Evolutionary conservation across 345 rosid species (phyloP).

Genomic region (Durio zibethinus): DNA sequence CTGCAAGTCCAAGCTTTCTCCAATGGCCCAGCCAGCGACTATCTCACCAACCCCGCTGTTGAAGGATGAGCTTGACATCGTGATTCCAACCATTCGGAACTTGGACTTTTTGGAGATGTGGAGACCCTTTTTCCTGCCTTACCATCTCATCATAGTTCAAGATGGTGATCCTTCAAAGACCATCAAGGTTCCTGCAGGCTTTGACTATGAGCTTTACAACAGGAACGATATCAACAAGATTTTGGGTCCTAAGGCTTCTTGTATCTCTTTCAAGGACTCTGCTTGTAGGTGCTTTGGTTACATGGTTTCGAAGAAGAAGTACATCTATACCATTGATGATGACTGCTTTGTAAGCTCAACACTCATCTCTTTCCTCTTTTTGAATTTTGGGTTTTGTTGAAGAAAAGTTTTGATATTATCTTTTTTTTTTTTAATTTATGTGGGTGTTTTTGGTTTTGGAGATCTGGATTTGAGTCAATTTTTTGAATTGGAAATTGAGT

Average conservation of each 20-base stretch:
- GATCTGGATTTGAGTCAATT: slow-evolving; percentile 9
- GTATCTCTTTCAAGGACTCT: slow-evolving; percentile 71
- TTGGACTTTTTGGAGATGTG: slow-evolving; percentile 79
- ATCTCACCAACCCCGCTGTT: slow-evolving; percentile 44
- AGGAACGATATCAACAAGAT: slow-evolving; percentile 75
- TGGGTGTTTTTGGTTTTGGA: not conserved
- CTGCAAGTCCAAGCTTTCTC: slow-evolving; percentile 1
- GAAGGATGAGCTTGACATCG: slow-evolving; percentile 76
- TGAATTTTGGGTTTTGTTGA: not conserved
- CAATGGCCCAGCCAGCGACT: slow-evolving; percentile 32
- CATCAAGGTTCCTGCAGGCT: slow-evolving; percentile 71
- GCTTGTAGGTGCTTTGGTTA: slow-evolving; percentile 77
- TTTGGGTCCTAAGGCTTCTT: slow-evolving; percentile 73
- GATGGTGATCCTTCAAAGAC: slow-evolving; percentile 75
- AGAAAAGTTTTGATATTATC: not conserved
- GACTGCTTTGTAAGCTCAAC: slow-evolving; percentile 76
- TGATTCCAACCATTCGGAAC: slow-evolving; percentile 77
- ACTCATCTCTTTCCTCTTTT: not conserved
- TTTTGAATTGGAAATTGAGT: not conserved
- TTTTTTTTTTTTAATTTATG: not conserved
- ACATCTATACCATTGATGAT: slow-evolving; percentile 81
- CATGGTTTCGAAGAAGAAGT: slow-evolving; percentile 85
- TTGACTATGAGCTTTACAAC: slow-evolving; percentile 78
- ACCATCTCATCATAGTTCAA: slow-evolving; percentile 81
- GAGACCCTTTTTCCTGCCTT: slow-evolving; percentile 70